Percentiles rank a stretch among this genome's conserved stretches.
These are phyloP conservation scores for Podaxis pistillaris DNA, from an alignment of 768 basidiomycete species.

Conservation along the genomic window DNA sequence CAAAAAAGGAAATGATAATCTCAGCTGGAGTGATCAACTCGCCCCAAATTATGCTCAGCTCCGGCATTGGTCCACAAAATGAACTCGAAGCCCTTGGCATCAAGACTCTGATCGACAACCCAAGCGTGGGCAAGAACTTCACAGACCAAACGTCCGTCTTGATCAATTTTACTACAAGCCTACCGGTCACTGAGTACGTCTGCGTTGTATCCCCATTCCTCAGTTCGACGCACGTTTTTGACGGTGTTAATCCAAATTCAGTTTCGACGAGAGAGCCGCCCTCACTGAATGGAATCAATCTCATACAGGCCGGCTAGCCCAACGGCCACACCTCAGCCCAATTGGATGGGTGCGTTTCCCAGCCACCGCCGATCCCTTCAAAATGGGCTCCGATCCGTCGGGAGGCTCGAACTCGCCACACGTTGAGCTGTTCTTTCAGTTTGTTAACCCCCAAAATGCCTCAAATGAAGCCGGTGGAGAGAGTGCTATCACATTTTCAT, in stretches of 20 bases:
- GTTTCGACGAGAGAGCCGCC: neutral
- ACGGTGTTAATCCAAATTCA: neutral
- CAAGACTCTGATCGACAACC: constrained; percentile 4
- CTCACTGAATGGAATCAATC: constrained; percentile 9
- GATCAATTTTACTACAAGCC: neutral
- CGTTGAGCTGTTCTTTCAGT: constrained; percentile 7
- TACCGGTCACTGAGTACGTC: constrained; percentile 4
- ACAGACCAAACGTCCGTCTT: neutral
- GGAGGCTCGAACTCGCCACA: constrained; percentile 10
- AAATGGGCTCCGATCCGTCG: neutral
- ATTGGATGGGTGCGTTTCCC: constrained; percentile 2
- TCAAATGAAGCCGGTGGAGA: neutral
- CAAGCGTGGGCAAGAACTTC: constrained; percentile 9
- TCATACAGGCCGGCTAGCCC: neutral
- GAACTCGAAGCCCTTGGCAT: neutral
- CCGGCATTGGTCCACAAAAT: constrained; percentile 2
- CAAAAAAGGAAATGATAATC: constrained; percentile 5
- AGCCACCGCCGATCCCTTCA: neutral
- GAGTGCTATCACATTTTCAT: neutral
- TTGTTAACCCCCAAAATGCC: neutral
- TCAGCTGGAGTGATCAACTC: neutral
- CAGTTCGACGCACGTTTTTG: neutral
- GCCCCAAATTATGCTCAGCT: constrained; percentile 5
- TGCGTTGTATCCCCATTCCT: too few species aligned
- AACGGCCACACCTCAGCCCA: neutral